These are phyloP conservation scores for Knoxia roxburghii DNA, from an alignment of 257 asterid species.

Conservation along the genomic window DNA sequence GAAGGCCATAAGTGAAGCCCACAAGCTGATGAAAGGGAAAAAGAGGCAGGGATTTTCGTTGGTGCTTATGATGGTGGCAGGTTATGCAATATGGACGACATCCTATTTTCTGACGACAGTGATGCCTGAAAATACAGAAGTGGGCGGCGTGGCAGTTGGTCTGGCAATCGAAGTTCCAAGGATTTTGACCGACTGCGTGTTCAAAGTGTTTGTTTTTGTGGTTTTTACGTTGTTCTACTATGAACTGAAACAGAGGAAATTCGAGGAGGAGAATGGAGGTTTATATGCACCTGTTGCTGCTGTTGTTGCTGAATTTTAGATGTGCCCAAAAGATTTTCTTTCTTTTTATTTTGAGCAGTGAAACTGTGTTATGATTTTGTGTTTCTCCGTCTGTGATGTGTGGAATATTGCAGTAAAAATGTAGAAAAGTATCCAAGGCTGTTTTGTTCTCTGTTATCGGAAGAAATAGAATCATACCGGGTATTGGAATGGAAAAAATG, in stretches of 20 bases:
- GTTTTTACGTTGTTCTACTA: conserved; percentile 12
- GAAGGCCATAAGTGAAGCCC: conserved; percentile 12
- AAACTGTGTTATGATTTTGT: too few relatives aligned
- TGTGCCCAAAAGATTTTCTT: background rate
- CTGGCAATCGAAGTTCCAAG: background rate
- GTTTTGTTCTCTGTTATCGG: too few relatives aligned
- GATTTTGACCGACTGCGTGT: conserved; percentile 4
- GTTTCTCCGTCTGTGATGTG: too few relatives aligned
- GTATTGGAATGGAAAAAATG: too few relatives aligned
- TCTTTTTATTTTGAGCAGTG: too few relatives aligned
- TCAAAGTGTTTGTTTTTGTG: background rate
- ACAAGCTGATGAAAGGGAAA: conserved; percentile 14
- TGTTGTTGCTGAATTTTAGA: conserved; percentile 2
- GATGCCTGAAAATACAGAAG: background rate
- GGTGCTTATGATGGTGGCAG: background rate
- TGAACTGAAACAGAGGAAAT: conserved; percentile 1
- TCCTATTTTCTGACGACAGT: background rate
- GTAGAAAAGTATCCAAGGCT: too few relatives aligned
- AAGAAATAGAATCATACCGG: too few relatives aligned
- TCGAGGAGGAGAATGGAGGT: background rate
- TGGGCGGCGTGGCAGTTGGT: background rate
- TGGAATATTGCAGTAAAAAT: too few relatives aligned
- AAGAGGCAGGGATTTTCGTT: background rate
- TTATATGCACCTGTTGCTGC: background rate
- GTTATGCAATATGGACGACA: background rate